Conservation (phyloP, 2,329 filamentous ascomycete genomes). For the Aspergillus phoenicis region DNA sequence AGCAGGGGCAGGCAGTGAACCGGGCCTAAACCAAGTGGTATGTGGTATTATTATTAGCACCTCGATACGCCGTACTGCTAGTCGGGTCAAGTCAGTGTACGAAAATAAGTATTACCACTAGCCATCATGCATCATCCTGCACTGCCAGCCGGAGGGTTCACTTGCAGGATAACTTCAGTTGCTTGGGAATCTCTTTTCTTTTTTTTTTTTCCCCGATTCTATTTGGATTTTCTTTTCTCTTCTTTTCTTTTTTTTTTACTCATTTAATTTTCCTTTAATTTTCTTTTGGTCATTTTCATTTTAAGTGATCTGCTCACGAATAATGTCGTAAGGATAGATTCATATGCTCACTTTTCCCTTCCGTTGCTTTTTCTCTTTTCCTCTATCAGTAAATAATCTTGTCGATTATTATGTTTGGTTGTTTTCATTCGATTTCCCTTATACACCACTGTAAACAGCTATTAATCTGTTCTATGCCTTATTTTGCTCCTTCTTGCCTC, state of each 20-base stretch:
- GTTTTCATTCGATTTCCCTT: background rate
- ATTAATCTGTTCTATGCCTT: background rate
- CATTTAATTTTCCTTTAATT: constrained; percentile 10
- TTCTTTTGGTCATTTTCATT: background rate
- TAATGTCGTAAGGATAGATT: too few relatives aligned
- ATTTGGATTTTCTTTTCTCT: constrained; percentile 8
- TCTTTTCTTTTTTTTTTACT: constrained; percentile 13
- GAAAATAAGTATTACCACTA: constrained; percentile 12
- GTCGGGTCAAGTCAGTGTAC: background rate
- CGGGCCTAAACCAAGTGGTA: constrained; percentile 9
- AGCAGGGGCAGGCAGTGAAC: constrained; percentile 24
- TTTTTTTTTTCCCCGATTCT: background rate
- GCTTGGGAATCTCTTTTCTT: background rate
- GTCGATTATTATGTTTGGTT: background rate
- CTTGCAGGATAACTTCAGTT: background rate
- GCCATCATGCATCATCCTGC: constrained; percentile 14
- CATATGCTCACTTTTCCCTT: constrained; percentile 2
- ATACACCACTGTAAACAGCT: background rate
- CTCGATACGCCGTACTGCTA: constrained; percentile 3
- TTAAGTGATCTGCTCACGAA: too few relatives aligned
- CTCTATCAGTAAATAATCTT: background rate
- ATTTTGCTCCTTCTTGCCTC: too few relatives aligned
- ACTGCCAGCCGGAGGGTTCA: constrained; percentile 5
- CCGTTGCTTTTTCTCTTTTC: constrained; percentile 13
- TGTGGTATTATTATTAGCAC: constrained; percentile 19